A percentile compares a stretch with the other conserved stretches of the same genome.
phyloP scores from a whole-genome alignment of 352 stramenopile genomes.

The Pythium scleroteichum region DNA sequence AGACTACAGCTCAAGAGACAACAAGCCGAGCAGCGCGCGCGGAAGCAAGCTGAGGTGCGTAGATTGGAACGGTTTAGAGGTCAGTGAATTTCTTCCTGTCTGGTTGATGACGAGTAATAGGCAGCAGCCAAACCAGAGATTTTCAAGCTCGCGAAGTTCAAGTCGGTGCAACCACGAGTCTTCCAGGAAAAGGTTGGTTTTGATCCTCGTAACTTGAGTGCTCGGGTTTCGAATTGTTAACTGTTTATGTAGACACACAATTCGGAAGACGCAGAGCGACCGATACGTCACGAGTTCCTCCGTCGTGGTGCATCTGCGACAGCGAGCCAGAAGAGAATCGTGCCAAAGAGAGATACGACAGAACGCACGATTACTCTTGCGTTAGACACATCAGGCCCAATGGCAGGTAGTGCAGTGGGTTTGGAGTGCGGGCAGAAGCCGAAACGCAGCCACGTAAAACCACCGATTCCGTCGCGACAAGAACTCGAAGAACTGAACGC shows the following conservation, averaged over 20 bases:
- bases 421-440: background rate
- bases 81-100: no score
- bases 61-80: no score
- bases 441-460: conserved; percentile 21
- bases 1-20: conserved; percentile 61
- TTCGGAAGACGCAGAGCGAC: conserved; percentile 7
- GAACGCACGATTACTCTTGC: background rate
- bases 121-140: conserved; percentile 37
- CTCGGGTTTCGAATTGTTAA: no score
- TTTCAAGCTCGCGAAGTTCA: conserved; percentile 75
- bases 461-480: conserved; percentile 22
- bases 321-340: conserved; percentile 10
- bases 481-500: conserved; percentile 25
- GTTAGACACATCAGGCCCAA: background rate
- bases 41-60: conserved; percentile 42
- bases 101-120: conserved; percentile 26
- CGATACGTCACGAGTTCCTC: conserved; percentile 26
- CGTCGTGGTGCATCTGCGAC: conserved; percentile 18
- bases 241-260: background rate
- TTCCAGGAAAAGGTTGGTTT: conserved; percentile 38
- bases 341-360: background rate
- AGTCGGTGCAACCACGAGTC: conserved; percentile 50
- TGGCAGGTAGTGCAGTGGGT: background rate
- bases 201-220: background rate
- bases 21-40: conserved; percentile 59